Evolutionary conservation across 2,329 filamentous ascomycete species (phyloP), one percentile per base, ranked within the genome.

Genomic region (Fusarium setosum): DNA sequence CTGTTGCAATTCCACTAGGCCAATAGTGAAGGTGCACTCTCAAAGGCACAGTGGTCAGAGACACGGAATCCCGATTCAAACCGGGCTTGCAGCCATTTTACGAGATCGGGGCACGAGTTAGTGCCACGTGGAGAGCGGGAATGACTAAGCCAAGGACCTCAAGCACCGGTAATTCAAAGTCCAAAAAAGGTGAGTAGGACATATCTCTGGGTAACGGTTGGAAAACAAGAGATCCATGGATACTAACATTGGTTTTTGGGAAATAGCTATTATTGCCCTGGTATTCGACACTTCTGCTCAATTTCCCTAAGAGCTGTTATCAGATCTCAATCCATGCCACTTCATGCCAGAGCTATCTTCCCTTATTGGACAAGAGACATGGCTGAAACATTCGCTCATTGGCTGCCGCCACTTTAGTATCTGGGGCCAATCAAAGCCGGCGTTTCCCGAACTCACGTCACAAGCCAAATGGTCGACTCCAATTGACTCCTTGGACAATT

Each of bases 351-450:
- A 26, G 50, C 38, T 34, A 34, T 54, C 41, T 52, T 40, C 52
- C 60, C 53, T 58, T 42, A 66, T 64, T 70, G 61, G 62, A 15
- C 37, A 38, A 44, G n/a, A 31, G 35, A 34, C 37, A 61, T 58
- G 44, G 29, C 29, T 32, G 18, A 9, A 32, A 26, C 38, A 9
- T 6, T 3, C 7, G 34, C n/a, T 45, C 51, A 72, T 71, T 72
- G 64, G 68, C 34, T 32, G 11, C 2, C n/a, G 4, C 5, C 4
- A 9, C 15, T 17, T 9, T 48, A 47, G 40, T 35, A 47, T 17
- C 44, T 51, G 51, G 55, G 56, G 37, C 66, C 70, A 72, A 72
- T 72, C 62, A 72, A 69, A 69, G 59, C 70, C 62, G 65, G 47
- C 35, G 67, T 32, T 69, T 71, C 67, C 68, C 67, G 67, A 29